These are phyloP conservation scores for Boletellus emodensis DNA, from an alignment of 768 basidiomycete species.

Conservation along the genomic window DNA sequence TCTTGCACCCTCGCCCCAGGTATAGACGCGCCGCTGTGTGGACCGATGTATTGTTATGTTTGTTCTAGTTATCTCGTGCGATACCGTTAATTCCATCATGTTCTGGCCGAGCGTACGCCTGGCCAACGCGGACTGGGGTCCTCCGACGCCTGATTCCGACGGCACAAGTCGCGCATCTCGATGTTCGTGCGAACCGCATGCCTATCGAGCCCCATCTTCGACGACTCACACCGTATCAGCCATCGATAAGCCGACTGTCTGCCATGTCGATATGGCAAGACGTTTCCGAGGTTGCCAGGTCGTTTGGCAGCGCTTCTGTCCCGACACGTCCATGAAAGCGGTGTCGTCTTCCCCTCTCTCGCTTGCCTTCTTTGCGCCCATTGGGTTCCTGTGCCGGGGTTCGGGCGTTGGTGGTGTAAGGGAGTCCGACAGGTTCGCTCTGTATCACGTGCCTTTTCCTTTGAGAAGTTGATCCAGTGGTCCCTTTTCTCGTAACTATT, in stretches of 20 bases:
- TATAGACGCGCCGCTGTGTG: conserved; percentile 20
- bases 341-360: not conserved
- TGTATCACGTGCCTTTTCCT: too few species aligned
- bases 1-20: not conserved
- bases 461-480: too few species aligned
- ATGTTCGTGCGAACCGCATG: conserved; percentile 10
- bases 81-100: too few species aligned
- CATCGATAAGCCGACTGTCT: conserved; percentile 17
- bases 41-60: conserved; percentile 24
- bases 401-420: too few species aligned
- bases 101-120: too few species aligned
- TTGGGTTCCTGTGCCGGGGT: not conserved
- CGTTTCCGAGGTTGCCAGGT: conserved; percentile 1
- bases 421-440: not conserved
- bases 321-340: not conserved
- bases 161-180: conserved; percentile 11
- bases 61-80: conserved; percentile 11
- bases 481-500: too few species aligned
- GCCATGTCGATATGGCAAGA: not conserved
- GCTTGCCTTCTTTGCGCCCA: not conserved
- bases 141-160: conserved; percentile 11
- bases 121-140: too few species aligned
- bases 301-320: not conserved
- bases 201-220: conserved; percentile 25
- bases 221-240: conserved; percentile 2